Base-by-base conservation (phyloP, 2,329 filamentous ascomycete genomes). In the Rhexocercosporidium sp. region DNA sequence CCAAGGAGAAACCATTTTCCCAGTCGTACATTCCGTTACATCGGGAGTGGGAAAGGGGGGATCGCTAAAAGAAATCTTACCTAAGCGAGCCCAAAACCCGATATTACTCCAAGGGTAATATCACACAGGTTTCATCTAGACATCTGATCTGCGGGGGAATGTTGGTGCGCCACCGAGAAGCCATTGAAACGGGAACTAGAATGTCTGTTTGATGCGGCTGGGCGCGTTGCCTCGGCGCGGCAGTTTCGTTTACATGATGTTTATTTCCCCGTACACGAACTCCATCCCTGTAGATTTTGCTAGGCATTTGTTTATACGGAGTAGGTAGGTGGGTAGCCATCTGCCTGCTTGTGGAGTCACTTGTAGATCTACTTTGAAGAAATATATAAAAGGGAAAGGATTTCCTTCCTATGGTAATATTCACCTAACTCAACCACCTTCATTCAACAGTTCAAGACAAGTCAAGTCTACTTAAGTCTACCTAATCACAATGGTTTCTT, bases 401-500 rank as follows among this genome's bases (percentile, higher is more conserved):
- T 11, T 25, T 27, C 54, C 31, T 37, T 14, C 25, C 1, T 16
- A 14, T 16, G 12, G 29, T 22, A 14, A 14, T 22, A 37, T 11
- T 39, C n/a, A n/a, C n/a, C n/a, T 9, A 14, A 25, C 18, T 34
- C n/a, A 57, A 22, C 31, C 16, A 57, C 22, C 20, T 39, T 41
- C 22, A 3, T 41, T 41, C 53, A 39, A 14, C 20, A 14, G 27
- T 20, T 25, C 12, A 57, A 37, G 29, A 9, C 8, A 25, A n/a
- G n/a, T n/a, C n/a, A n/a, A n/a, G n/a, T n/a, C n/a, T n/a, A n/a
- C n/a, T n/a, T n/a, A n/a, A n/a, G n/a, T n/a, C n/a, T n/a, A n/a
- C n/a, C n/a, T n/a, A n/a, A 39, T 57, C 53, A 65, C 53, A 22
- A 73, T 74, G 73, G 68, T 73, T 59, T 68, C 63, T 18, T 66